Base-by-base conservation (phyloP, 768 basidiomycete species). In the Dendrothele bispora region DNA sequence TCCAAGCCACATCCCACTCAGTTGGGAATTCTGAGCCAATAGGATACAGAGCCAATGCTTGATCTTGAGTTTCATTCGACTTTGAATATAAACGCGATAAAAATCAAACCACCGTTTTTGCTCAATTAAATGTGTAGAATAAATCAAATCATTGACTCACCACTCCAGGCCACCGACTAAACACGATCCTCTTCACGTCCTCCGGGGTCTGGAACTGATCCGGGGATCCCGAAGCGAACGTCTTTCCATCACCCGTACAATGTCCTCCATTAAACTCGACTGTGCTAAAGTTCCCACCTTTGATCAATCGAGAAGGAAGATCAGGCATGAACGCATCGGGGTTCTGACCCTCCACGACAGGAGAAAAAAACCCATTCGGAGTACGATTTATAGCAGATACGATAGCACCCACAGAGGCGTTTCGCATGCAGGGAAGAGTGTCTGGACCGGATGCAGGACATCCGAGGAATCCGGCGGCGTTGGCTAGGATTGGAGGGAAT, bases 241-340 rank as follows among this genome's bases (percentile, higher is more conserved):
- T 71, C 26, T 63, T 67, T 5, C 73, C 71, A 44, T 75, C 73
- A 15, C 71, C 71, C 1, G 70, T 69, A 44, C 71, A 73, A 48
- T 74, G 73, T 5, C 71, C 71, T n/a, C 65, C 71, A 7, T 67
- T 55, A 30, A 67, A 64, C 7, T 71, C 66, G 2, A 71, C 65
- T 7, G 54, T 45, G 37, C 39, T 60, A 43, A 72, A 68, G 15
- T 61, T 63, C 10, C 69, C 66, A 7, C 53, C 35, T 8, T 60
- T 41, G 34, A 73, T 68, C 11, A 72, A 59, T 15, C 60, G 60
- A 14, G 72, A 67, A 5, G 72, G 69, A 32, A 68, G 62, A 29
- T 66, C 67, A 5, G 69, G 62, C 15, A 67, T 56, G 54, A 67
- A 65, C 1, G 58, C 65, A 4, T 24, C 38, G 3, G 30, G n/a